Percentiles rank a stretch among this genome's conserved stretches.
These are phyloP conservation scores for Gnomoniopsis smithogilvyi DNA, from an alignment of 2,329 filamentous ascomycete genomes.

Conservation along the genomic window DNA sequence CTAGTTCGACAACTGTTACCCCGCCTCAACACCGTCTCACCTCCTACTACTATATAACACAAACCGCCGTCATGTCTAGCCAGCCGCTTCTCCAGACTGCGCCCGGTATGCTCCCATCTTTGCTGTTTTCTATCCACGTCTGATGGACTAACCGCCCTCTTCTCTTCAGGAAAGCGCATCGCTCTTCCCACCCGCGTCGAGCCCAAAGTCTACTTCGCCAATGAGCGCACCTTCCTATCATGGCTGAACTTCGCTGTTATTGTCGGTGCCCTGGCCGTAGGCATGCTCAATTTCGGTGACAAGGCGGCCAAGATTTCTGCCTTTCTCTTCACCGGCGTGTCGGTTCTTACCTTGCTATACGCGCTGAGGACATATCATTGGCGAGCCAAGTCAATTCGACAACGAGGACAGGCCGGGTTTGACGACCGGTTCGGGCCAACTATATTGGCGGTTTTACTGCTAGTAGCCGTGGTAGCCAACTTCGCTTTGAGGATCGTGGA, in stretches of 20 bases:
- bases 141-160: conserved; percentile 5
- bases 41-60: conserved; percentile 8
- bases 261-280: conserved; percentile 91
- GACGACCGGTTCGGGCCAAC: conserved; percentile 95
- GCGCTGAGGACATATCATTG: conserved; percentile 95
- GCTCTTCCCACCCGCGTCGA: conserved; percentile 96
- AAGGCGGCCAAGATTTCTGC: conserved; percentile 90
- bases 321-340: conserved; percentile 88
- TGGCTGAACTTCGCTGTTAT: conserved; percentile 99
- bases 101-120: conserved; percentile 61
- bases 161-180: conserved; percentile 81
- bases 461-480: conserved; percentile 92
- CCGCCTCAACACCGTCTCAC: background rate
- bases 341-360: conserved; percentile 94
- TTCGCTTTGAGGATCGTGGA: conserved; percentile 77
- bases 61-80: conserved; percentile 70
- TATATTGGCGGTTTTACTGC: conserved; percentile 78
- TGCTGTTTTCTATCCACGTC: background rate
- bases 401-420: conserved; percentile 90
- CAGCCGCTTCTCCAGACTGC: conserved; percentile 94
- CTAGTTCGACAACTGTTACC: background rate
- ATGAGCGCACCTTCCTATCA: conserved; percentile 97
- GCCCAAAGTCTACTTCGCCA: conserved; percentile 99
- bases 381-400: conserved; percentile 88
- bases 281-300: conserved; percentile 97